Evolutionary conservation across 108 stramenopile species (phyloP), one percentile per base, ranked within the genome.

Genomic region (Parietichytrium sp.): DNA sequence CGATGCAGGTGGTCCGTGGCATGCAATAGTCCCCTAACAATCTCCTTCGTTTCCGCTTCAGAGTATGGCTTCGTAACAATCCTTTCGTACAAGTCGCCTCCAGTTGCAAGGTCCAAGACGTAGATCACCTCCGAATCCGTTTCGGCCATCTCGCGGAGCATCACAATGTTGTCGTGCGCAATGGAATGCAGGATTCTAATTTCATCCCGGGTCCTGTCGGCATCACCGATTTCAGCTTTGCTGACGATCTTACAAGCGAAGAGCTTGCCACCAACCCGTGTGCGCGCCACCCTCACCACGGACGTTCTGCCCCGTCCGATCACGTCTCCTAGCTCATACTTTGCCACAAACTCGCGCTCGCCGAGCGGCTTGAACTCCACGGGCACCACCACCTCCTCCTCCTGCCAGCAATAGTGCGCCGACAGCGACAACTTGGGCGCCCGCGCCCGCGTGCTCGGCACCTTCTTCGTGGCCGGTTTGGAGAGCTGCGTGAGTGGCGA

Each of bases 21-120:
- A 10, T 88, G 80, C 48, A 93, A 86, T 13, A 96, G 85, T 79
- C 91, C 88, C 23, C 81, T 81, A 55, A 92, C 89, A 23, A 87
- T 85, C 83, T 91, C 85, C 6, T 91, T 84, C 18, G 94, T 93
- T 78, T 94, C 92, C 61, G 85, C 86, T 81, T 96, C 95, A 25
- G 91, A 92, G 88, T 95, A 95, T 26, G 87, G 85, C 82, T 94
- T 92, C 80, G 92, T 88, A 4, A 94, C 93, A 81, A 95, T 95
- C 49, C 93, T 86, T 83, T 97, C 95, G 86, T 93, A 97, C 20
- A 97, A 86, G 87, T 97, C 96, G 36, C 94, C 94, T 54, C 96
- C 96, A 3, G 77, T 77, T 72, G 91, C 90, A 4, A 95, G 84
- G 87, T 92, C 92, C 48, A 89, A 83, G 42, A 61, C 72, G 55